Conservation (phyloP, 176 grass and related monocot species). For the Oryza glaberrima region DNA sequence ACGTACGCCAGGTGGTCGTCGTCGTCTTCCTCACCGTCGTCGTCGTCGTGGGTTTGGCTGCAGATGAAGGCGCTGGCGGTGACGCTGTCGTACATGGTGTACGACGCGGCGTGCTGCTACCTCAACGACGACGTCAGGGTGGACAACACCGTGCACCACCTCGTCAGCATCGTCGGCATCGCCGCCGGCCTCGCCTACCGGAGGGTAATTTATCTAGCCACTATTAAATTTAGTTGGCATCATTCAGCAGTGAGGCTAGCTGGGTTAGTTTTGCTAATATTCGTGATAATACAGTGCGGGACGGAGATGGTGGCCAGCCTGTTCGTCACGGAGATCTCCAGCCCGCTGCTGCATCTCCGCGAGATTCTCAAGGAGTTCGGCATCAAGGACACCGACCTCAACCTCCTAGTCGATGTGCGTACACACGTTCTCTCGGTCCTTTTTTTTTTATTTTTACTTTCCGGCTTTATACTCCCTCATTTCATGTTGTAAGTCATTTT, state of each 20-base stretch:
- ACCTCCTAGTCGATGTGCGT: constrained; percentile 69
- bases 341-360: constrained; percentile 72
- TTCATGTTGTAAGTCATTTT: too few relatives aligned
- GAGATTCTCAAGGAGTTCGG: constrained; percentile 83
- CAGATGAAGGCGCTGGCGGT: constrained; percentile 66
- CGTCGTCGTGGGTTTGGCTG: too few relatives aligned
- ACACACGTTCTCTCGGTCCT: neutral
- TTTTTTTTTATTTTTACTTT: too few relatives aligned
- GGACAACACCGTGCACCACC: constrained; percentile 65
- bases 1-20: too few relatives aligned
- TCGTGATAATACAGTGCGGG: constrained; percentile 43
- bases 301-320: constrained; percentile 71
- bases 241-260: too few relatives aligned
- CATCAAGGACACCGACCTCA: constrained; percentile 65
- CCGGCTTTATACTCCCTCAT: too few relatives aligned
- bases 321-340: constrained; percentile 72
- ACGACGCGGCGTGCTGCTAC: constrained; percentile 68
- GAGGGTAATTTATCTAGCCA: constrained; percentile 28
- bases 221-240: too few relatives aligned
- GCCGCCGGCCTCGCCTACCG: constrained; percentile 64
- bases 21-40: too few relatives aligned
- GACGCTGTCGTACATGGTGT: constrained; percentile 68
- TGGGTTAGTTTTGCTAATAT: too few relatives aligned
- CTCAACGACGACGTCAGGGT: constrained; percentile 48
- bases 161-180: constrained; percentile 71